Evolutionary conservation across 352 stramenopile species (phyloP).

Genomic region (Phytophthora fragariae): DNA sequence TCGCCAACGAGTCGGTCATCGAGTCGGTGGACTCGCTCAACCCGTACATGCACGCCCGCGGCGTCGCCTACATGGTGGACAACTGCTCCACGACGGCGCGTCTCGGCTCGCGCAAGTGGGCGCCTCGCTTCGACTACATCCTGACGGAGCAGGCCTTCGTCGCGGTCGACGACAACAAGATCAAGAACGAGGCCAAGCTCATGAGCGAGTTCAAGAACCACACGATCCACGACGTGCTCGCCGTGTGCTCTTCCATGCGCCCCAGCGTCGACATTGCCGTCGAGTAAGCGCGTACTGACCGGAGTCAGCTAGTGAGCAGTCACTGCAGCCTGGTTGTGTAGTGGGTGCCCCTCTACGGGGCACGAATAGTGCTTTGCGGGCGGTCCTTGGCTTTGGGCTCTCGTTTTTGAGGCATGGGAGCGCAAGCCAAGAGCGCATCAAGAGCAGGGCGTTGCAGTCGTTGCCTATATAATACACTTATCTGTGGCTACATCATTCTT

Average conservation of each 20-base stretch:
- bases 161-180: constrained; percentile 94
- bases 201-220: constrained; percentile 96
- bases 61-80: constrained; percentile 99
- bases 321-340: constrained; percentile 1
- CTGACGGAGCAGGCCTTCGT: constrained; percentile 98
- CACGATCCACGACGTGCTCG: constrained; percentile 97
- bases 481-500: constrained; percentile 20
- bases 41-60: constrained; percentile 99
- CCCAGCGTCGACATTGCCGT: constrained; percentile 96
- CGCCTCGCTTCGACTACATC: constrained; percentile 98
- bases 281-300: constrained; percentile 52
- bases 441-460: constrained; percentile 7
- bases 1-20: constrained; percentile 99
- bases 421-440: constrained; percentile 1
- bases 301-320: constrained; percentile 7
- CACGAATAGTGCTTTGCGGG: constrained; percentile 20
- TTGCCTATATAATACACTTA: constrained; percentile 37
- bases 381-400: constrained; percentile 7
- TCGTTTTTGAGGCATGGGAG: constrained; percentile 11
- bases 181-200: constrained; percentile 83
- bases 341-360: constrained; percentile 14
- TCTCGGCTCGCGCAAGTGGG: constrained; percentile 98
- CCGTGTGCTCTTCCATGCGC: constrained; percentile 95
- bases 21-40: constrained; percentile 98
- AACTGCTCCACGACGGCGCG: constrained; percentile 99